Evolutionary conservation across 2,329 filamentous ascomycete species (phyloP).

Genomic region (Ceratocystiopsis minuta): DNA sequence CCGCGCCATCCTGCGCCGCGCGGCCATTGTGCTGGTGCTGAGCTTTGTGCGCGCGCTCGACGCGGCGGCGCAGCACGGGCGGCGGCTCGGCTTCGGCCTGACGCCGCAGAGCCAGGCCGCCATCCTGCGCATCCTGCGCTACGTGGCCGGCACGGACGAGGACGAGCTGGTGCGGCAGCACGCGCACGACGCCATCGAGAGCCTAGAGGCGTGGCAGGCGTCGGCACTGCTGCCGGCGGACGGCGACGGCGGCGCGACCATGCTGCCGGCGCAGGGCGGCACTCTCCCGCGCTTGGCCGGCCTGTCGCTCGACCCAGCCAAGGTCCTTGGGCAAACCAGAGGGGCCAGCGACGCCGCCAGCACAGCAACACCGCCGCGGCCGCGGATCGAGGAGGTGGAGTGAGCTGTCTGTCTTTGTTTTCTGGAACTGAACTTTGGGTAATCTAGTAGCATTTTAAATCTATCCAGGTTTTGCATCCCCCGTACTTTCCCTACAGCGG

Average conservation of each 20-base stretch:
- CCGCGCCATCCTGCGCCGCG: conserved; percentile 46
- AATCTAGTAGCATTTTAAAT: too few species aligned
- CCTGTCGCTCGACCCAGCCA: conserved; percentile 13
- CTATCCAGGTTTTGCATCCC: too few species aligned
- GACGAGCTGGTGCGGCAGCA: conserved; percentile 53
- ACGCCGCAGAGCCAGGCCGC: conserved; percentile 38
- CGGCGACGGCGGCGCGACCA: neutral
- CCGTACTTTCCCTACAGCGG: too few species aligned
- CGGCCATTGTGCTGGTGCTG: conserved; percentile 46
- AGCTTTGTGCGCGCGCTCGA: conserved; percentile 43
- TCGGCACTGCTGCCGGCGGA: conserved; percentile 10
- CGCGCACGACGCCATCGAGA: conserved; percentile 48
- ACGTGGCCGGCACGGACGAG: conserved; percentile 45
- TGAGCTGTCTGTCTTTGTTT: neutral
- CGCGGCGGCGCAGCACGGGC: conserved; percentile 26
- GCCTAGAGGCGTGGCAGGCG: conserved; percentile 43
- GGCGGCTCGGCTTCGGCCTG: conserved; percentile 33
- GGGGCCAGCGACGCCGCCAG: neutral
- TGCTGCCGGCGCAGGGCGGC: neutral
- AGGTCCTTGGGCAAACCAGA: too few species aligned
- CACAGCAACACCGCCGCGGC: neutral
- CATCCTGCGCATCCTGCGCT: conserved; percentile 42
- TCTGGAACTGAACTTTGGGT: too few species aligned
- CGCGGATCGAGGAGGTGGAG: conserved; percentile 10
- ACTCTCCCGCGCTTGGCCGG: conserved; percentile 22